Evolutionary conservation across 2,329 filamentous ascomycete species (phyloP).

Genomic region (Colletotrichum magnum): DNA sequence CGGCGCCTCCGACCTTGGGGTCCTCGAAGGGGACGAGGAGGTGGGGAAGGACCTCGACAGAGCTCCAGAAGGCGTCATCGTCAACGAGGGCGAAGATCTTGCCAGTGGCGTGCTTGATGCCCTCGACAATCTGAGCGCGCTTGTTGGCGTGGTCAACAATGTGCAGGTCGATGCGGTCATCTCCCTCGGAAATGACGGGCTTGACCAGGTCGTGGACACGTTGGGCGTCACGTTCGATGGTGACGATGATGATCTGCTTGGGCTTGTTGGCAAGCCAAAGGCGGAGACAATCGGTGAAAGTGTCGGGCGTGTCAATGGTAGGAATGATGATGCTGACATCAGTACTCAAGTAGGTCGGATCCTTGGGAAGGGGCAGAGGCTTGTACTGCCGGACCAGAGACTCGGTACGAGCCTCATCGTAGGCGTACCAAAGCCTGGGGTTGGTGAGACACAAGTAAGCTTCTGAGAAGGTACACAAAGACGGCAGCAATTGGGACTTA

Average conservation of each 20-base stretch:
- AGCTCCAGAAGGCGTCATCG: conserved; percentile 47
- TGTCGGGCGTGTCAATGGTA: conserved; percentile 44
- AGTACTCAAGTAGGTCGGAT: conserved; percentile 13
- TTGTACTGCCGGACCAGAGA: neutral
- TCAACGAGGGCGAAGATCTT: conserved; percentile 46
- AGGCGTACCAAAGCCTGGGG: conserved; percentile 25
- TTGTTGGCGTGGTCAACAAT: conserved; percentile 44
- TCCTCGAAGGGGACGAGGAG: conserved; percentile 47
- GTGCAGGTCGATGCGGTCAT: conserved; percentile 38
- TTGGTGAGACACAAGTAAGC: neutral
- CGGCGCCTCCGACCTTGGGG: conserved; percentile 43
- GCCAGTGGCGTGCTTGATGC: conserved; percentile 43
- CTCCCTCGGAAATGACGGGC: neutral
- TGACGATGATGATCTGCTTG: conserved; percentile 48
- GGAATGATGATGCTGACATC: conserved; percentile 48
- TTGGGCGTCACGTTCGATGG: conserved; percentile 27
- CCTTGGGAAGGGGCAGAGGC: conserved; percentile 21
- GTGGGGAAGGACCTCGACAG: conserved; percentile 32
- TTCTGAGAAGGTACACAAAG: neutral
- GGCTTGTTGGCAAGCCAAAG: conserved; percentile 45
- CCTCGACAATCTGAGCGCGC: conserved; percentile 45
- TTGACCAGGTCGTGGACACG: conserved; percentile 32
- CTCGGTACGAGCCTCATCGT: conserved; percentile 24
- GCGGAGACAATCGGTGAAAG: conserved; percentile 41
- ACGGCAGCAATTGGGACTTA: neutral